A percentile compares a stretch with the other conserved stretches of the same genome.
phyloP scores from a whole-genome alignment of 306 rosid genomes.

The Lablab purpureus region DNA sequence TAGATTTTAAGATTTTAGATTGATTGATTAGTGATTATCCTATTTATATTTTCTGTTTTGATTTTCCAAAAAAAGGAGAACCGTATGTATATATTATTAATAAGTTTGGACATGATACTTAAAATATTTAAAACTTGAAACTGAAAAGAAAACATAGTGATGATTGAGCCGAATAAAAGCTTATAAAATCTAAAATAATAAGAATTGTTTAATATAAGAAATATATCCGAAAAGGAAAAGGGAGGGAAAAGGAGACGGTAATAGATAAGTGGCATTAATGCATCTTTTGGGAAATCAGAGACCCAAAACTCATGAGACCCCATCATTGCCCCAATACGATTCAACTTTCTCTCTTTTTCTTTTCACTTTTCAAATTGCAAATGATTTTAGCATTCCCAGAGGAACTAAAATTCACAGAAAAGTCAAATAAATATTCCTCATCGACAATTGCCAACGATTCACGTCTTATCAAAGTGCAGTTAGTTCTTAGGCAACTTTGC shows the following conservation, averaged over 20 bases:
- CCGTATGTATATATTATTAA: background rate
- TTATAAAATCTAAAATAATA: background rate
- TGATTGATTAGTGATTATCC: too few relatives aligned
- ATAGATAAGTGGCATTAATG: background rate
- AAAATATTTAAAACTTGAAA: background rate
- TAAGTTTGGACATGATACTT: background rate
- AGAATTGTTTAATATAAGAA: background rate
- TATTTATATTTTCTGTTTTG: too few relatives aligned
- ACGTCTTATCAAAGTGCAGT: background rate
- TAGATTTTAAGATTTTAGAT: too few relatives aligned
- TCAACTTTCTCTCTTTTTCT: background rate
- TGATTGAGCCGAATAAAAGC: constrained; percentile 26
- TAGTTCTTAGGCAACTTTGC: constrained; percentile 28
- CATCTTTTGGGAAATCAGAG: background rate
- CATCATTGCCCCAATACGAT: constrained; percentile 34
- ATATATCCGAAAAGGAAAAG: background rate
- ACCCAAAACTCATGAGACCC: constrained; percentile 28
- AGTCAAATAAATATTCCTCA: constrained; percentile 36
- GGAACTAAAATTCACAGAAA: background rate
- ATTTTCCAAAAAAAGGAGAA: too few relatives aligned
- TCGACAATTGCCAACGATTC: constrained; percentile 4
- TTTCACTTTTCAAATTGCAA: constrained; percentile 44
- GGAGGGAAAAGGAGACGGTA: background rate
- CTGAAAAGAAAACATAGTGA: background rate
- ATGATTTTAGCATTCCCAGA: constrained; percentile 27